These are phyloP conservation scores for Diversispora eburnea DNA, from an alignment of 192 early-diverging fungal genomes.

Conservation along the genomic window DNA sequence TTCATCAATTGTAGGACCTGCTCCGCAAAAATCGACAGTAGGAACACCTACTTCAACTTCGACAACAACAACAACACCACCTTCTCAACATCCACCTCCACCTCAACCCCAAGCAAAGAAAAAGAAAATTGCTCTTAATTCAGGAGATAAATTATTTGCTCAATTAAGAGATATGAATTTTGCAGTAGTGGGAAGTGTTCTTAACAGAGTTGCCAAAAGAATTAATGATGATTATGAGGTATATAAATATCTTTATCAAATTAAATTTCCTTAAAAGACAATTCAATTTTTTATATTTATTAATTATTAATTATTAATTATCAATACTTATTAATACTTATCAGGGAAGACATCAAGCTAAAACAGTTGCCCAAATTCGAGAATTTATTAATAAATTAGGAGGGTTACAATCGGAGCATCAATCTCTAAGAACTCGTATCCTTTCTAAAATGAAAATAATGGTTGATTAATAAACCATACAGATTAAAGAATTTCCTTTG, in stretches of 20 bases:
- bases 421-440: slow-evolving; percentile 74
- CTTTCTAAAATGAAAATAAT: slow-evolving; percentile 28
- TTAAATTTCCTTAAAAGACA: background rate
- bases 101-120: slow-evolving; percentile 47
- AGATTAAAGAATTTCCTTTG: slow-evolving; percentile 12
- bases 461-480: background rate
- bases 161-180: slow-evolving; percentile 89
- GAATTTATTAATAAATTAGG: slow-evolving; percentile 88
- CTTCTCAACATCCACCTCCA: slow-evolving; percentile 19
- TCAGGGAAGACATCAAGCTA: slow-evolving; percentile 80
- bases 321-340: slow-evolving; percentile 1
- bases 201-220: slow-evolving; percentile 79
- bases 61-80: slow-evolving; percentile 28
- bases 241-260: background rate
- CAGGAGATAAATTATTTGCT: slow-evolving; percentile 72
- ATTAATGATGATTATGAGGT: slow-evolving; percentile 88
- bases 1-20: slow-evolving; percentile 50
- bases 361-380: slow-evolving; percentile 87
- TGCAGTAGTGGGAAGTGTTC: slow-evolving; percentile 77
- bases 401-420: slow-evolving; percentile 80
- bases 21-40: slow-evolving; percentile 31
- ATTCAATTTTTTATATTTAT: background rate
- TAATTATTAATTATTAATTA: background rate
- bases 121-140: slow-evolving; percentile 78
- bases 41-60: slow-evolving; percentile 31